These are phyloP conservation scores for Malassezia pachydermatis DNA, from an alignment of 1,284 basidiomycete genomes.

Conservation along the genomic window DNA sequence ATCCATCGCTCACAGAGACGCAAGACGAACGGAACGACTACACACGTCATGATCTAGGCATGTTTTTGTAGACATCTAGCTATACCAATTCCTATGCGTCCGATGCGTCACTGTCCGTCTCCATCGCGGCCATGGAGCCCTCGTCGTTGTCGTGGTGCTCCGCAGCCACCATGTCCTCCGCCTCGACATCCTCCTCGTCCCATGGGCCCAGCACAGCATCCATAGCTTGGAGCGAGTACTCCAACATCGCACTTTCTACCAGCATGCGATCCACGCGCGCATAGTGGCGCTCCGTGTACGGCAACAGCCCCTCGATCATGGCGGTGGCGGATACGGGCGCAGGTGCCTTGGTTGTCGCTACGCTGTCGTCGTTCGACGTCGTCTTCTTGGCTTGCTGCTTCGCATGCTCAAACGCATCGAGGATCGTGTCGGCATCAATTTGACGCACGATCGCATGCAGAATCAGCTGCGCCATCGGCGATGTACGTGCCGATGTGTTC, in stretches of 20 bases:
- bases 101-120: not conserved
- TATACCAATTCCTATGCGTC: not conserved
- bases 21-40: constrained; percentile 40
- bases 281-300: constrained; percentile 88
- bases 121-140: not conserved
- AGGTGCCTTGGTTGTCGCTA: constrained; percentile 8
- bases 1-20: constrained; percentile 54
- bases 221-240: constrained; percentile 85
- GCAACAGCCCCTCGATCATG: constrained; percentile 71
- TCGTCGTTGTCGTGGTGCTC: not conserved
- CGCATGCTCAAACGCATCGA: constrained; percentile 57
- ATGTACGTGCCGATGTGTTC: constrained; percentile 82
- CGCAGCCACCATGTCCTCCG: not conserved
- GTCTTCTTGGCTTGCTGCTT: constrained; percentile 16
- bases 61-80: constrained; percentile 16
- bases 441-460: constrained; percentile 72
- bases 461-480: constrained; percentile 72
- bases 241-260: constrained; percentile 85
- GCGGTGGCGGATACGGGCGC: constrained; percentile 50
- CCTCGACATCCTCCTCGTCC: constrained; percentile 4
- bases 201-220: constrained; percentile 52
- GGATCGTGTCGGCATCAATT: constrained; percentile 62
- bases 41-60: constrained; percentile 32
- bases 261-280: constrained; percentile 71
- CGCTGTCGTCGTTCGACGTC: constrained; percentile 7